Conservation (phyloP, 164 flowering plant species). For the Aristolochia fimbriata region DNA sequence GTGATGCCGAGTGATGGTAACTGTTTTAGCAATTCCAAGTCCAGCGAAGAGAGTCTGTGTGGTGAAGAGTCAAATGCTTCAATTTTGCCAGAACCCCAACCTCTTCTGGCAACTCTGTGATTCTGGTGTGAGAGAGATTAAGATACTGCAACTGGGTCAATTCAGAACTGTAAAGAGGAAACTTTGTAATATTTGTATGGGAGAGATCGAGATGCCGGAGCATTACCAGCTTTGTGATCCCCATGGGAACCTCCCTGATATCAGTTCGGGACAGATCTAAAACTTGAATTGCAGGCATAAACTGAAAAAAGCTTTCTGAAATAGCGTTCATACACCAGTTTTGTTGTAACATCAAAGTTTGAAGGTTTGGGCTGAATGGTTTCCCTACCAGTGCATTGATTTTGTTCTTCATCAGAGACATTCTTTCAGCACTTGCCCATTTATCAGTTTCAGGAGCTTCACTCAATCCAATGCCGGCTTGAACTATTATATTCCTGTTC, state of each 20-base stretch:
- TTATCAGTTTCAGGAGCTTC: background rate
- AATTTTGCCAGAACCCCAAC: conserved; percentile 2
- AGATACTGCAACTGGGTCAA: conserved; percentile 8
- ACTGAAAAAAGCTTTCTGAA: conserved; percentile 5
- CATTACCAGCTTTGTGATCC: background rate
- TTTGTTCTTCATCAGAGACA: conserved; percentile 8
- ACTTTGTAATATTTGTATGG: background rate
- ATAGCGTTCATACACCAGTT: conserved; percentile 3
- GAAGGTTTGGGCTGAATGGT: conserved; percentile 15
- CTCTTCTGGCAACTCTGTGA: conserved; percentile 5
- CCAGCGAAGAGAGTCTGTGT: background rate
- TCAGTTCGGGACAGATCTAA: conserved; percentile 11
- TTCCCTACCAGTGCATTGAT: background rate
- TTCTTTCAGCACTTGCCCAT: conserved; percentile 10
- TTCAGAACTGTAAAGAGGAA: background rate
- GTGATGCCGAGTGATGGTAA: conserved; percentile 6
- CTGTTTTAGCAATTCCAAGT: conserved; percentile 4
- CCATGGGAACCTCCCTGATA: conserved; percentile 3
- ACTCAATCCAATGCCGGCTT: background rate
- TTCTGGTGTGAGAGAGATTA: background rate
- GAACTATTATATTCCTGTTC: conserved; percentile 3
- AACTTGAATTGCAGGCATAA: conserved; percentile 8
- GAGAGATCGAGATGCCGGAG: conserved; percentile 1
- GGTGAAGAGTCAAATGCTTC: conserved; percentile 5
- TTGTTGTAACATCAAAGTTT: conserved; percentile 9